These are phyloP conservation scores for Hanseniaspora guilliermondii DNA, from an alignment of 805 yeast species.

Conservation along the genomic window DNA sequence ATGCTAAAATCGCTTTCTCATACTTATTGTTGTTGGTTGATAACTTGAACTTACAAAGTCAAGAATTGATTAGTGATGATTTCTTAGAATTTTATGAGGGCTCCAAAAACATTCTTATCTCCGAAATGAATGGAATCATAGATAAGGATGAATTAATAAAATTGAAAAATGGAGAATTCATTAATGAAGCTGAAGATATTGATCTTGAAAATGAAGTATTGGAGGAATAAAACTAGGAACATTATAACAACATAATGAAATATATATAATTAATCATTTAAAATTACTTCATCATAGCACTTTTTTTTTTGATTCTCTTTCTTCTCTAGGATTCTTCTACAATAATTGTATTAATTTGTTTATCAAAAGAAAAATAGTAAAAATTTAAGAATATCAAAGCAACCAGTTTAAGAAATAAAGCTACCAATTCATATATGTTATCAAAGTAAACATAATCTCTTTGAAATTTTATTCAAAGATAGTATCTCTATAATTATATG, in stretches of 20 bases:
- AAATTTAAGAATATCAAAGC: too few species aligned
- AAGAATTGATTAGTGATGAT: constrained; percentile 19
- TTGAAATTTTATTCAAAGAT: too few species aligned
- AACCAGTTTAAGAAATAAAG: too few species aligned
- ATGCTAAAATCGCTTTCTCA: constrained; percentile 31
- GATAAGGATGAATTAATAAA: constrained; percentile 26
- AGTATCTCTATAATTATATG: neutral
- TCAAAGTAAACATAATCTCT: too few species aligned
- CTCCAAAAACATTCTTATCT: constrained; percentile 45
- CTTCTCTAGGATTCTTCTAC: too few species aligned
- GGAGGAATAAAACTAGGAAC: neutral
- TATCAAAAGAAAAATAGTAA: too few species aligned
- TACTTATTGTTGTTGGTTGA: constrained; percentile 34
- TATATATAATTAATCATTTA: too few species aligned
- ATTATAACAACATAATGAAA: too few species aligned
- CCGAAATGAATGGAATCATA: constrained; percentile 50
- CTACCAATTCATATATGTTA: too few species aligned
- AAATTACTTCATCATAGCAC: too few species aligned
- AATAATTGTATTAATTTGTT: too few species aligned
- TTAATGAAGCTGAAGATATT: constrained; percentile 30
- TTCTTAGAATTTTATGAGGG: constrained; percentile 26
- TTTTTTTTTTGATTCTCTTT: too few species aligned
- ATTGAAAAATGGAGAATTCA: constrained; percentile 28
- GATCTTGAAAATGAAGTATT: constrained; percentile 22
- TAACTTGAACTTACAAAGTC: constrained; percentile 24